phyloP scores from a whole-genome alignment of 495 filamentous ascomycete species.

The Penicillium verhagenii region DNA sequence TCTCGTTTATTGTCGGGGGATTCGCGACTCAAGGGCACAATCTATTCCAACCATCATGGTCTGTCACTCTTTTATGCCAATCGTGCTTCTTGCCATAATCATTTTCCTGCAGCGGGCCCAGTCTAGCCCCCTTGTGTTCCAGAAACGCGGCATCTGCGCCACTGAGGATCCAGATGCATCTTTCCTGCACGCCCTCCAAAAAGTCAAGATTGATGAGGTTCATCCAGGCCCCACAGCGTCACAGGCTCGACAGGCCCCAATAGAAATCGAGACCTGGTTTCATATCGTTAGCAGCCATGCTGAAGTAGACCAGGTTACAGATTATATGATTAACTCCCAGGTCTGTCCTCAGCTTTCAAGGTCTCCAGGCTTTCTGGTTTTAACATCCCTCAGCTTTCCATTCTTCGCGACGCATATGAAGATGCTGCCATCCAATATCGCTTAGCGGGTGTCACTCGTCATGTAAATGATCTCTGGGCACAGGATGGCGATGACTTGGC shows the following conservation, averaged over 20 bases:
- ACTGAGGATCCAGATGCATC: conserved; percentile 34
- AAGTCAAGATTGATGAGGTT: conserved; percentile 20
- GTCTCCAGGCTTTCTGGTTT: background rate
- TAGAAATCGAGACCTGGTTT: conserved; percentile 50
- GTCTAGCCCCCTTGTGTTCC: conserved; percentile 17
- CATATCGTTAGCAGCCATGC: conserved; percentile 45
- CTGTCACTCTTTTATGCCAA: conserved; percentile 22
- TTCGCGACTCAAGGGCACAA: conserved; percentile 13
- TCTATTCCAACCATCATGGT: conserved; percentile 26
- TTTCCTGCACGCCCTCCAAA: conserved; percentile 29
- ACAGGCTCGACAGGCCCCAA: conserved; percentile 28
- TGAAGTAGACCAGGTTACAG: conserved; percentile 30
- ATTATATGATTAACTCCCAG: conserved; percentile 44
- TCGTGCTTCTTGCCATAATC: conserved; percentile 23
- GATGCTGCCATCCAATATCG: conserved; percentile 51
- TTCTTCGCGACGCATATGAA: conserved; percentile 43
- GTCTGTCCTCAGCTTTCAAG: conserved; percentile 22
- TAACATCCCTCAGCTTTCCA: conserved; percentile 29
- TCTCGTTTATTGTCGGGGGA: conserved; percentile 7
- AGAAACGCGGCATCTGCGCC: conserved; percentile 36
- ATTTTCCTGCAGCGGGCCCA: conserved; percentile 15
- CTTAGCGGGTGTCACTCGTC: conserved; percentile 67
- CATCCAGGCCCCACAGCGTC: conserved; percentile 8
- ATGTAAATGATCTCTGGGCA: conserved; percentile 68
- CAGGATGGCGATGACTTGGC: conserved; percentile 59